phyloP scores from a whole-genome alignment of 1,139 yeast species.

The Blastobotrys apis region DNA sequence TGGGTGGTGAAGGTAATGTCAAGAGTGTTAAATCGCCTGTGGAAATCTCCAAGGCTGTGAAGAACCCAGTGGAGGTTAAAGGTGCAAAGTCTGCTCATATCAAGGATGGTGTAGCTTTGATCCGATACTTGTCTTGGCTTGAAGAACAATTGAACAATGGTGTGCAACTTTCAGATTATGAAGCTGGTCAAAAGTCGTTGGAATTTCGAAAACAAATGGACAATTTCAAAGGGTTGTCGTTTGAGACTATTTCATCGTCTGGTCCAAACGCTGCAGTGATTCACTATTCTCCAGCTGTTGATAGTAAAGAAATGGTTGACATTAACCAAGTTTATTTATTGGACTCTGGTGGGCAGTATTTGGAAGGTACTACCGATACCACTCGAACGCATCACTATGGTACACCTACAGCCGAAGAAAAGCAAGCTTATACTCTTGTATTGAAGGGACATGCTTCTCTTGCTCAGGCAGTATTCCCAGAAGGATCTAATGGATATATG shows the following conservation, averaged over 20 bases:
- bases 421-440: slow-evolving; percentile 76
- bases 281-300: slow-evolving; percentile 76
- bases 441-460: slow-evolving; percentile 88
- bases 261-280: slow-evolving; percentile 93
- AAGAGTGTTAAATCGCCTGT: slow-evolving; percentile 53
- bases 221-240: slow-evolving; percentile 76
- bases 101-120: slow-evolving; percentile 81
- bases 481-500: slow-evolving; percentile 76
- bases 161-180: slow-evolving; percentile 66
- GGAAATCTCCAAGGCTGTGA: slow-evolving; percentile 70
- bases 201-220: slow-evolving; percentile 53
- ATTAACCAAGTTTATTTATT: slow-evolving; percentile 75
- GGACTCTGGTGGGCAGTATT: slow-evolving; percentile 92
- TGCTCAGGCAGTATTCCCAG: slow-evolving; percentile 75
- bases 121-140: slow-evolving; percentile 81
- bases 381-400: slow-evolving; percentile 89
- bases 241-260: slow-evolving; percentile 87
- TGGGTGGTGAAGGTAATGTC: slow-evolving; percentile 43
- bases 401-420: slow-evolving; percentile 62
- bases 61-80: slow-evolving; percentile 64
- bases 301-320: slow-evolving; percentile 61
- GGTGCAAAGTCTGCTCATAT: slow-evolving; percentile 79
- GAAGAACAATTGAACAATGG: slow-evolving; percentile 56
- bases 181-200: slow-evolving; percentile 65
- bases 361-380: slow-evolving; percentile 95